These are phyloP conservation scores for Venturiaceae sp. DNA, from an alignment of 2,329 filamentous ascomycete genomes.

Conservation along the genomic window DNA sequence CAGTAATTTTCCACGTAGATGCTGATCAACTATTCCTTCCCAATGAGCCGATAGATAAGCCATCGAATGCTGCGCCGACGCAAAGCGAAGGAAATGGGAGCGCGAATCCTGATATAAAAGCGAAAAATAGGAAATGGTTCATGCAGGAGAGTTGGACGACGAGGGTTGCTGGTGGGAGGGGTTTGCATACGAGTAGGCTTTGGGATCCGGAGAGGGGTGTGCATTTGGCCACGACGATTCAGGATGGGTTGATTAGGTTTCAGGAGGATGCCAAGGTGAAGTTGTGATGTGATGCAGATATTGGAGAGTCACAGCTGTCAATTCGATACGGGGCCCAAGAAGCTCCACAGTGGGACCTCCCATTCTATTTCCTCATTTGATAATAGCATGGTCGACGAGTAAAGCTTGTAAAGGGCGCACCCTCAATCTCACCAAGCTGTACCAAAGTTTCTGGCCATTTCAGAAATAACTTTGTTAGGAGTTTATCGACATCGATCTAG, in stretches of 20 bases:
- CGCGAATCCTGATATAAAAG: not conserved
- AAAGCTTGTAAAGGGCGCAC: no score
- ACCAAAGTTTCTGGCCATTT: no score
- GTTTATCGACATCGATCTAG: no score
- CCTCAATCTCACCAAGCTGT: no score
- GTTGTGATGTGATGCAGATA: no score
- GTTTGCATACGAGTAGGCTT: constrained; percentile 19
- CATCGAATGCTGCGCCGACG: constrained; percentile 13
- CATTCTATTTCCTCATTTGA: no score
- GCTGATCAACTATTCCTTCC: constrained; percentile 14
- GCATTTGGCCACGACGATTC: constrained; percentile 23
- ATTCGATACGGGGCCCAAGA: no score
- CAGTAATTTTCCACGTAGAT: constrained; percentile 23
- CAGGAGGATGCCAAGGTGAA: constrained; percentile 1
- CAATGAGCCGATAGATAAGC: not conserved
- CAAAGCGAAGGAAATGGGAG: constrained; percentile 7
- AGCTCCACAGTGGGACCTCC: no score
- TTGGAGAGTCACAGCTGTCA: no score
- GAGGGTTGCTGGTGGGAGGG: constrained; percentile 22
- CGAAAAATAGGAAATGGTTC: constrained; percentile 16
- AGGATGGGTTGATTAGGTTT: constrained; percentile 22
- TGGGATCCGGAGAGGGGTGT: constrained; percentile 20
- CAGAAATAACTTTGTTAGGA: no score
- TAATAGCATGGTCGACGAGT: no score
- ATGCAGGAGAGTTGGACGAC: constrained; percentile 16